Conservation (phyloP, 1,139 yeast genomes). For the Geotrichum restrictum region DNA sequence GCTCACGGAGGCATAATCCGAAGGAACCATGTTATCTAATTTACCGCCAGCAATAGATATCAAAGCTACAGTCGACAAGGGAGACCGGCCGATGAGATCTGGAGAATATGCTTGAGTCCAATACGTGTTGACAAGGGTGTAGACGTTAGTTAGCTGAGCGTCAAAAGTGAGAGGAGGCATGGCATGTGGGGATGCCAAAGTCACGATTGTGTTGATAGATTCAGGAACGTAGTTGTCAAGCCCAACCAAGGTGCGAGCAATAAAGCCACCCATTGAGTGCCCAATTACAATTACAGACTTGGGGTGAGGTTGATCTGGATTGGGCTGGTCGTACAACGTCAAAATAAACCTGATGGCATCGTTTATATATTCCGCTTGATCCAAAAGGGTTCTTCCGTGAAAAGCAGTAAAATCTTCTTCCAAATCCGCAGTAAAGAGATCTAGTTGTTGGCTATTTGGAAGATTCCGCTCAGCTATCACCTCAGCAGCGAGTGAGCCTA, state of each 20-base stretch:
- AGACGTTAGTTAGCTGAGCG: slow-evolving; percentile 73
- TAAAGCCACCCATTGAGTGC: slow-evolving; percentile 98
- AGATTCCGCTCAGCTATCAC: slow-evolving; percentile 10
- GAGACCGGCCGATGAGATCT: slow-evolving; percentile 28
- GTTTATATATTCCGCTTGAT: slow-evolving; percentile 89
- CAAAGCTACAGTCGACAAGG: slow-evolving; percentile 37
- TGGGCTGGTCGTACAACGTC: slow-evolving; percentile 49
- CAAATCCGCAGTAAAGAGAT: slow-evolving; percentile 86
- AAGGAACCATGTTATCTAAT: slow-evolving; percentile 77
- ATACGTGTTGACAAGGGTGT: slow-evolving; percentile 68
- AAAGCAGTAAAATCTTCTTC: slow-evolving; percentile 96
- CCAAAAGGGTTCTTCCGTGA: slow-evolving; percentile 88
- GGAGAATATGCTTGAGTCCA: slow-evolving; percentile 66
- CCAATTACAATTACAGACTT: slow-evolving; percentile 75
- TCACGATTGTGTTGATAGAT: slow-evolving; percentile 78
- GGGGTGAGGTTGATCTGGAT: slow-evolving; percentile 41
- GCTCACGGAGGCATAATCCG: slow-evolving; percentile 81
- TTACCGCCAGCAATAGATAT: slow-evolving; percentile 89
- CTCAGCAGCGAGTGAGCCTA: slow-evolving; percentile 65
- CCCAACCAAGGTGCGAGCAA: slow-evolving; percentile 74
- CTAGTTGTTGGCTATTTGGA: slow-evolving; percentile 39
- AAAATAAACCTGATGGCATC: slow-evolving; percentile 80
- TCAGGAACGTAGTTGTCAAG: slow-evolving; percentile 67
- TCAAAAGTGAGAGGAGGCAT: slow-evolving; percentile 95
- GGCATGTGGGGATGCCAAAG: slow-evolving; percentile 90